Conservation (phyloP, 345 rosid genomes). For the Aegle marmelos region DNA sequence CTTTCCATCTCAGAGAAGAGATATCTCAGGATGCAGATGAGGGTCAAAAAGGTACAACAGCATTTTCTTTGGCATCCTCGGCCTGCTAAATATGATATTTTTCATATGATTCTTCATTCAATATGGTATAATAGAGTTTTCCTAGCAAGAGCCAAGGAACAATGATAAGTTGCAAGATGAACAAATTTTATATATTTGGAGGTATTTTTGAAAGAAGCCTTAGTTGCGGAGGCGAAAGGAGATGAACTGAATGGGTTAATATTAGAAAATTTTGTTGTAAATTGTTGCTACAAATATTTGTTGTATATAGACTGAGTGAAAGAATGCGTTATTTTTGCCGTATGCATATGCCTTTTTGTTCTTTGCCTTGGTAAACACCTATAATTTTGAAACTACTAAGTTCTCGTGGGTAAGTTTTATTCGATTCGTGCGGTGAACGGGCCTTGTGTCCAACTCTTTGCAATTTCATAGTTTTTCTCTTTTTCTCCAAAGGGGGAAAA, state of each 20-base stretch:
- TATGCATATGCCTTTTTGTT: neutral
- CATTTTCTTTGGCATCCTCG: conserved; percentile 92
- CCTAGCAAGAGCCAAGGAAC: conserved; percentile 36
- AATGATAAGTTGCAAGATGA: neutral
- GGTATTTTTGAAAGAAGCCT: conserved; percentile 1
- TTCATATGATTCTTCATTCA: conserved; percentile 95
- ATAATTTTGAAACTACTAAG: neutral
- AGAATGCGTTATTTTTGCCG: neutral
- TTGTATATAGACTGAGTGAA: neutral
- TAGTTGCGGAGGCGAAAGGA: neutral
- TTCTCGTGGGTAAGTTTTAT: neutral
- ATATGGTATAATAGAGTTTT: conserved; percentile 85
- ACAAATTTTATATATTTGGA: neutral
- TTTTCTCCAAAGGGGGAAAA: too few relatives aligned
- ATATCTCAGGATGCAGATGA: conserved; percentile 64
- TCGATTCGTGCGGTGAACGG: neutral
- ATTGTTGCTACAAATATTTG: neutral
- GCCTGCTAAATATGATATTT: conserved; percentile 74
- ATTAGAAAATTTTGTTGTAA: neutral
- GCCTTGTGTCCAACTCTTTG: too few relatives aligned
- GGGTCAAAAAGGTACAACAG: conserved; percentile 77
- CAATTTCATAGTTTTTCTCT: too few relatives aligned
- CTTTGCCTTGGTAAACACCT: neutral
- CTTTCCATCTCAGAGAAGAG: conserved; percentile 54
- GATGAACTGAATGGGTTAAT: neutral